Evolutionary conservation across 352 stramenopile species (phyloP), one percentile per base, ranked within the genome.

Genomic region (Pythium folliculosum): DNA sequence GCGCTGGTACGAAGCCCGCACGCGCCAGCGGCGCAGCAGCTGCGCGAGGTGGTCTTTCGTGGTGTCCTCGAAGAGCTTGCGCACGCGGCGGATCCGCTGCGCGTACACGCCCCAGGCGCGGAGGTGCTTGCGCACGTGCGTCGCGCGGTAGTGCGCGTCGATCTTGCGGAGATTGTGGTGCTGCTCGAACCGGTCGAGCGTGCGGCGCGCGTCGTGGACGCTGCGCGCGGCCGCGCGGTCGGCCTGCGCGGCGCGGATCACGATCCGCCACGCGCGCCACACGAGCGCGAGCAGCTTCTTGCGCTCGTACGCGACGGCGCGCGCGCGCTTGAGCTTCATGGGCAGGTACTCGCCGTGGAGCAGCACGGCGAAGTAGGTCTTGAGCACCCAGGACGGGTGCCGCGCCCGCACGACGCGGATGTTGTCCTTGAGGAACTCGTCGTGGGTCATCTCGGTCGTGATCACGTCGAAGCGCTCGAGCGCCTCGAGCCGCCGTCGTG

Each of bases 351-450:
- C 65, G 8, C 76, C 19, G 22, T 75, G 57, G 5, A 78, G 56
- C 12, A 91, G 25, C 8, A 90, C n/a, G 14, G 66, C 64, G 58
- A 90, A 91, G 67, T 76, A 82, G 71, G 78, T 90, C 59, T 73
- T 72, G 50, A 73, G 70, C 44, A 80, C 73, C 45, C 76, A 76
- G 22, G 50, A 45, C 10, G 69, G 49, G 49, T 85, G 73, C 4
- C 59, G 53, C 3, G 64, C 50, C 12, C 82, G 80, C 43, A 90
- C 79, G 25, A 70, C 51, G 5, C 85, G 83, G 56, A 92, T 89
- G 60, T 90, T 91, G 22, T 88, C 85, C 64, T 90, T 91, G 47
- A 90, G 71, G 49, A 92, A 87, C 67, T 94, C 83, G 35, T 90
- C 80, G 59, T 92, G 81, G 30, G 91, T 76, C 83, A 94, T 92